Conservation (phyloP, 345 rosid species). For the Eucalyptus pauciflora region DNA sequence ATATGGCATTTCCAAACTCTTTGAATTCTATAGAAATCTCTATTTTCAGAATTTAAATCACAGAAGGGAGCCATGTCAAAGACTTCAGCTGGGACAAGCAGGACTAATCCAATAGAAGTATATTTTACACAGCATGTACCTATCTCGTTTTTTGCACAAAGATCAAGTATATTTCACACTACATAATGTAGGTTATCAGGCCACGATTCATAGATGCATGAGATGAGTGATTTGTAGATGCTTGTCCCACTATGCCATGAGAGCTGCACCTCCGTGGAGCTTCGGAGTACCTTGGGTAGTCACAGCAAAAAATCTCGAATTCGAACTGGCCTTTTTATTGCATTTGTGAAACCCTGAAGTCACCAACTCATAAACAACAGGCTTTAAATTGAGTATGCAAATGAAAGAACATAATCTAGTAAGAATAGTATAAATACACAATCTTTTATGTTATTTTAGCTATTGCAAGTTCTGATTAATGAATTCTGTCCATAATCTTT, state of each 20-base stretch:
- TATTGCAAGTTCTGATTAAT: neutral
- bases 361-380: neutral
- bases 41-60: neutral
- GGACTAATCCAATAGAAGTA: neutral
- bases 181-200: neutral
- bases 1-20: neutral
- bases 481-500: neutral
- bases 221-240: neutral
- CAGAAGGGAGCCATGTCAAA: neutral
- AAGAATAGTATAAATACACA: neutral
- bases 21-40: neutral
- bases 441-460: neutral
- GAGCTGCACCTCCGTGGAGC: neutral
- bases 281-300: neutral
- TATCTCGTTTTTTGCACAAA: neutral
- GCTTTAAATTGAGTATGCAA: neutral
- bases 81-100: neutral
- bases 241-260: neutral
- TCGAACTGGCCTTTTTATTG: neutral
- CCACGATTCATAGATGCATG: neutral
- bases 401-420: neutral
- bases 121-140: neutral
- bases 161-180: neutral
- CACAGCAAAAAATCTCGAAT: slow-evolving; percentile 2
- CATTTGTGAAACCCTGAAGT: neutral